These are phyloP conservation scores for Seiridium cupressi DNA, from an alignment of 2,329 filamentous ascomycete genomes.

Conservation along the genomic window DNA sequence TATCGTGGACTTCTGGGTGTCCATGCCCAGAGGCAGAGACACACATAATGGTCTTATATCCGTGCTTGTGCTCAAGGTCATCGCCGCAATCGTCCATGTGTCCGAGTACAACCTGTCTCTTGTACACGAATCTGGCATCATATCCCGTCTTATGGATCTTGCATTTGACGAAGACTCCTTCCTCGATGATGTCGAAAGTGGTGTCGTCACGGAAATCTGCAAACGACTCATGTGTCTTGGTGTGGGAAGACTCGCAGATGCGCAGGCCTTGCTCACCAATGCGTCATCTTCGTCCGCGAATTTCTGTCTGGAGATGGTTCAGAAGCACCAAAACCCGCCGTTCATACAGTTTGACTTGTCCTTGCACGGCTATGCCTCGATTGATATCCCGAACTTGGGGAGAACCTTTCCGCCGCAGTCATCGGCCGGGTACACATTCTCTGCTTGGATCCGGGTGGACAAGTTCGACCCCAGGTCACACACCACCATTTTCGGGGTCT, in stretches of 20 bases:
- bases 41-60: conserved; percentile 48
- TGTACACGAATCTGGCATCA: conserved; percentile 69
- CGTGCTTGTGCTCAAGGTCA: conserved; percentile 63
- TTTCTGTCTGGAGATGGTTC: conserved; percentile 72
- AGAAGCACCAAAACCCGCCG: conserved; percentile 72
- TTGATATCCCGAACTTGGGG: conserved; percentile 85
- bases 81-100: conserved; percentile 55
- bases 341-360: conserved; percentile 95
- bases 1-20: conserved; percentile 63
- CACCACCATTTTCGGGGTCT: conserved; percentile 94
- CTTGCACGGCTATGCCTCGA: conserved; percentile 80
- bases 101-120: conserved; percentile 69
- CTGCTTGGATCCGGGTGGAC: conserved; percentile 86
- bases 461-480: conserved; percentile 81
- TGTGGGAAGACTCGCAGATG: conserved; percentile 77
- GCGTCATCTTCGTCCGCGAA: conserved; percentile 56
- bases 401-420: conserved; percentile 79
- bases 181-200: conserved; percentile 54
- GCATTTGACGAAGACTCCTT: conserved; percentile 53
- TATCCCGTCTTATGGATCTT: conserved; percentile 64
- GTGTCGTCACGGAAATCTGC: conserved; percentile 65
- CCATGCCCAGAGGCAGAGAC: conserved; percentile 49
- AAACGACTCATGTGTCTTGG: conserved; percentile 71
- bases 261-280: conserved; percentile 66
- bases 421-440: conserved; percentile 83